phyloP scores from a whole-genome alignment of 1,139 yeast species.

The Arxiozyma telluris region DNA sequence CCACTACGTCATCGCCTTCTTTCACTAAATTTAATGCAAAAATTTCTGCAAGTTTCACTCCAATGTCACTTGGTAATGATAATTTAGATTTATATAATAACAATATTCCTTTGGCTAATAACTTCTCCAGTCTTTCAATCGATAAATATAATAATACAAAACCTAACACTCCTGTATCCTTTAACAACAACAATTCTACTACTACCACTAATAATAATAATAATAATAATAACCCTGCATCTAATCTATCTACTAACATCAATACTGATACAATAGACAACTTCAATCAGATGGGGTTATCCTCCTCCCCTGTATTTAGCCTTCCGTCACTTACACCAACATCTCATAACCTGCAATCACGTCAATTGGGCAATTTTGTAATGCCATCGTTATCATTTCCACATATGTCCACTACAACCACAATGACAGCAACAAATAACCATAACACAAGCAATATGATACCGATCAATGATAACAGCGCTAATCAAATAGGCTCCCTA shows the following conservation, averaged over 20 bases:
- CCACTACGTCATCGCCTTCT: constrained; percentile 3
- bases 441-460: not conserved
- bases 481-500: not conserved
- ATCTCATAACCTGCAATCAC: not conserved
- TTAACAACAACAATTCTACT: not conserved
- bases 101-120: not conserved
- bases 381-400: not conserved
- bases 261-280: constrained; percentile 4
- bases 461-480: not conserved
- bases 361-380: not conserved
- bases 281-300: constrained; percentile 1
- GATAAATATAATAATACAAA: not conserved
- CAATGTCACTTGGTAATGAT: constrained; percentile 10
- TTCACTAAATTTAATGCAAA: constrained; percentile 28
- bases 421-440: not conserved
- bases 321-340: constrained; percentile 1
- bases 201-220: constrained; percentile 6
- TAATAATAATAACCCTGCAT: not conserved
- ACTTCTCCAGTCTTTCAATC: constrained; percentile 1
- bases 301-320: not conserved
- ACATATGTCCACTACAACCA: not conserved
- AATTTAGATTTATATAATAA: not conserved
- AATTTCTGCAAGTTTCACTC: constrained; percentile 30
- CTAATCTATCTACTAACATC: not conserved
- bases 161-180: not conserved